These are phyloP conservation scores for Nakataea oryzae DNA, from an alignment of 2,329 filamentous ascomycete species.

Conservation along the genomic window DNA sequence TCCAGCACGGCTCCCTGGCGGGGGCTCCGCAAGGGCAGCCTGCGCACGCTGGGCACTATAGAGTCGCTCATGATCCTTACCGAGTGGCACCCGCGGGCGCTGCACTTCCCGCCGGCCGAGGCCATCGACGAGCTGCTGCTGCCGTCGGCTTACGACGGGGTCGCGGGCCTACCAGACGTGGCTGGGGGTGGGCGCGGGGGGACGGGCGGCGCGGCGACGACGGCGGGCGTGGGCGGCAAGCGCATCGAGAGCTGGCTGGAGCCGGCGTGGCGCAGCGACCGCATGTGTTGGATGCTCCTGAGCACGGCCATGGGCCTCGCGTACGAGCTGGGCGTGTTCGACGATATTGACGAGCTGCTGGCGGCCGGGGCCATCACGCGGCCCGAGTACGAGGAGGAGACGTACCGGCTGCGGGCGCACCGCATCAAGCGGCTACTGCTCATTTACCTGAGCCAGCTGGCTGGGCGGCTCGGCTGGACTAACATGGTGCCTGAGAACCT, in stretches of 20 bases:
- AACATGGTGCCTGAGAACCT: constrained; percentile 77
- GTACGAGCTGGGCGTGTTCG: constrained; percentile 92
- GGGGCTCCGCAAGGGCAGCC: constrained; percentile 62
- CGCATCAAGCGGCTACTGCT: constrained; percentile 80
- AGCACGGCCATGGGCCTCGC: constrained; percentile 83
- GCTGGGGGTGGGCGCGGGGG: constrained; percentile 27
- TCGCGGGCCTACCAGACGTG: background rate
- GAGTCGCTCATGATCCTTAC: constrained; percentile 90
- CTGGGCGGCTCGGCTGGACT: constrained; percentile 81
- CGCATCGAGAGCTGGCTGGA: constrained; percentile 94
- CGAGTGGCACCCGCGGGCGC: constrained; percentile 90
- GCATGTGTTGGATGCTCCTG: constrained; percentile 96
- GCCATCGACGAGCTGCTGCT: constrained; percentile 59
- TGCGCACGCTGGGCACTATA: constrained; percentile 85
- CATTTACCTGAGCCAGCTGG: constrained; percentile 90
- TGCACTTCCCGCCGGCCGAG: constrained; percentile 86
- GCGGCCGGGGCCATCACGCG: constrained; percentile 47
- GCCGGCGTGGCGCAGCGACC: constrained; percentile 86
- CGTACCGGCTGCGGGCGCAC: constrained; percentile 64
- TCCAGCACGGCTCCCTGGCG: constrained; percentile 62
- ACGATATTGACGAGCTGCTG: constrained; percentile 67
- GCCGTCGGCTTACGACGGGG: constrained; percentile 41
- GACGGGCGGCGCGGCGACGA: constrained; percentile 17
- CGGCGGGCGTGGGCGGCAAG: constrained; percentile 59
- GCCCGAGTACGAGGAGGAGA: constrained; percentile 62